Percentiles rank a stretch among this genome's conserved stretches.
phyloP scores from a whole-genome alignment of 2,329 filamentous ascomycete genomes.

The Aspergillus sojae region DNA sequence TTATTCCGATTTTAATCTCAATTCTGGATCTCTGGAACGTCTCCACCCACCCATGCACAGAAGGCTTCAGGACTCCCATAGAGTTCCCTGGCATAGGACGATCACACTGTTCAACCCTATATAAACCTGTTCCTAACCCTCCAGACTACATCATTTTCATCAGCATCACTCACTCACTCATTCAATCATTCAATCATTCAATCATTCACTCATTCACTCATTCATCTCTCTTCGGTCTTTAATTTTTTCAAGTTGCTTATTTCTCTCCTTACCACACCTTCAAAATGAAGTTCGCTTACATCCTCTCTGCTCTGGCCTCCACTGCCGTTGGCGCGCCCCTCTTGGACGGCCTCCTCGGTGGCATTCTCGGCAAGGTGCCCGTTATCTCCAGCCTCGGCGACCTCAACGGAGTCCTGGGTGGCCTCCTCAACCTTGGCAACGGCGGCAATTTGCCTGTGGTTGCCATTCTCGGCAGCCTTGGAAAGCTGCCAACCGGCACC shows the following conservation, averaged over 20 bases:
- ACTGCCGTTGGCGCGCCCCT: not conserved
- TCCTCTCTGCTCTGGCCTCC: not conserved
- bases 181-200: not conserved
- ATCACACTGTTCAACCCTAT: not conserved
- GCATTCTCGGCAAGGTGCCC: not conserved
- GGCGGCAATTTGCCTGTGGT: not conserved
- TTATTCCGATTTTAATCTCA: not conserved
- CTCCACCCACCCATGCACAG: not conserved
- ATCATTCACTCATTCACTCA: not conserved
- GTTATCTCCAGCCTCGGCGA: not conserved
- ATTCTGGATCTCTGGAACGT: not conserved
- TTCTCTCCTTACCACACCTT: not conserved
- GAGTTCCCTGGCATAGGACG: not conserved
- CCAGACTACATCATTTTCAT: not conserved
- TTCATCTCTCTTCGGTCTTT: too few species aligned
- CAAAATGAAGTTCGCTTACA: conserved; percentile 1
- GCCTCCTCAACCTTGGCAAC: not conserved
- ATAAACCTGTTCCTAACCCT: not conserved
- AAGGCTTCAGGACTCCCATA: not conserved
- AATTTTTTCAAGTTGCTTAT: not conserved
- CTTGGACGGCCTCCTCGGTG: not conserved
- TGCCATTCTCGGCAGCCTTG: not conserved
- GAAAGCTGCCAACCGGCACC: not conserved
- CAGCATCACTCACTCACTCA: not conserved
- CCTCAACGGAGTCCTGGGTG: not conserved